A percentile compares a stretch with the other conserved stretches of the same genome.
Conservation (phyloP, 345 rosid species). For the Clarkia xantiana region DNA sequence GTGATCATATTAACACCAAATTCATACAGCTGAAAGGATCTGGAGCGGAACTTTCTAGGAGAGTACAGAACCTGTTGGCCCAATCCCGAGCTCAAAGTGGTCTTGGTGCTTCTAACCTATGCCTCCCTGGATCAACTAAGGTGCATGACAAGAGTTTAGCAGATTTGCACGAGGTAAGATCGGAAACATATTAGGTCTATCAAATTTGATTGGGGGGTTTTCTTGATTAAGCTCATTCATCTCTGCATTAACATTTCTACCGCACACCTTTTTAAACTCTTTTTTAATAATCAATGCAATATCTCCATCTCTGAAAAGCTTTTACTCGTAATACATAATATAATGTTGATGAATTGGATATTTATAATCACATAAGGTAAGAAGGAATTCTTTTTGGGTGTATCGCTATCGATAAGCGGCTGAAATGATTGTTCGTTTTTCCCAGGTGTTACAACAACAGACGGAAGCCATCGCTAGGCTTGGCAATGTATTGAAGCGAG, state of each 20-base stretch:
- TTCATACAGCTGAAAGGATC: constrained; percentile 74
- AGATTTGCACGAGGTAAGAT: constrained; percentile 80
- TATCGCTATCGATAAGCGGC: background rate
- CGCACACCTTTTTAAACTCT: too few relatives aligned
- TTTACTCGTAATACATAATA: too few relatives aligned
- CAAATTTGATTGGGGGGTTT: too few relatives aligned
- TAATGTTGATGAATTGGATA: too few relatives aligned
- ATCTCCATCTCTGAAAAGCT: too few relatives aligned
- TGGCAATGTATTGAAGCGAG: constrained; percentile 68
- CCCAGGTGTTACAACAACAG: constrained; percentile 75
- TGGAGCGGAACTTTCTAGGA: constrained; percentile 89
- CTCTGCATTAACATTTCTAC: too few relatives aligned
- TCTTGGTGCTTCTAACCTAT: constrained; percentile 33
- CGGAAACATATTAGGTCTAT: too few relatives aligned
- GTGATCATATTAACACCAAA: background rate
- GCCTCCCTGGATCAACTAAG: constrained; percentile 87
- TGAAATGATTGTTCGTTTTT: background rate
- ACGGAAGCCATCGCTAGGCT: constrained; percentile 83
- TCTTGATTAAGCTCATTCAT: too few relatives aligned
- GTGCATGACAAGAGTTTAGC: constrained; percentile 86
- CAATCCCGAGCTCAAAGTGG: constrained; percentile 64
- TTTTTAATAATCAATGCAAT: too few relatives aligned
- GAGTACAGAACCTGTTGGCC: constrained; percentile 70
- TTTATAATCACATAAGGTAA: too few relatives aligned
- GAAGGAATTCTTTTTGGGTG: background rate